Conservation (phyloP, 164 flowering plant species). For the Stephania japonica region DNA sequence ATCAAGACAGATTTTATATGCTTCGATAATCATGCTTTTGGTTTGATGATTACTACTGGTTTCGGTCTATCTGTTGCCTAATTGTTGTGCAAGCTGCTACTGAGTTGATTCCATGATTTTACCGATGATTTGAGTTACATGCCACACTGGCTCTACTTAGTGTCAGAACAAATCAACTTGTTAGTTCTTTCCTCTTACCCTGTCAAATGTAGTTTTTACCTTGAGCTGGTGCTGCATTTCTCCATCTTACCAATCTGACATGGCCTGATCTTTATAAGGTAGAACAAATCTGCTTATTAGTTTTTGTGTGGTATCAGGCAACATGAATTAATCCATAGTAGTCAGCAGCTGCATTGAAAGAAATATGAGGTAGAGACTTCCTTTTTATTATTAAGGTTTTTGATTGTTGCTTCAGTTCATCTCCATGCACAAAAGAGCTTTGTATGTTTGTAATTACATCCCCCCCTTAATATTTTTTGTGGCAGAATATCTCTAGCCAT, state of each 20-base stretch:
- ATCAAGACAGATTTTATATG: not conserved
- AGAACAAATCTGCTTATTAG: not conserved
- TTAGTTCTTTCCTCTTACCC: not conserved
- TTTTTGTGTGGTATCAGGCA: not conserved
- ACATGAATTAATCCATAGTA: not conserved
- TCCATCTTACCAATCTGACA: not conserved
- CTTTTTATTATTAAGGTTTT: not conserved
- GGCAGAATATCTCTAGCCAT: too few relatives aligned
- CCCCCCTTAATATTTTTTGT: too few relatives aligned
- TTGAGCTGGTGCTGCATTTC: not conserved
- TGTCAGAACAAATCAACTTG: not conserved
- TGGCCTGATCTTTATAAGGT: not conserved
- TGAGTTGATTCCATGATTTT: too few relatives aligned
- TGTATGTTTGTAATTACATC: too few relatives aligned
- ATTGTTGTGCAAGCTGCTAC: too few relatives aligned
- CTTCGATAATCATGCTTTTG: not conserved
- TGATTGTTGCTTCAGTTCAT: not conserved
- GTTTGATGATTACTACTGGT: not conserved
- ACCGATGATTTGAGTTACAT: too few relatives aligned
- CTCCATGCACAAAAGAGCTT: not conserved
- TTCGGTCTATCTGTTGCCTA: too few relatives aligned
- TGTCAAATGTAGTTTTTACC: not conserved
- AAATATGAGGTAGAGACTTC: not conserved
- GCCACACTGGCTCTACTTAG: not conserved
- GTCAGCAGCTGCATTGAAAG: not conserved